These are phyloP conservation scores for Orbilia blumenaviensis DNA, from an alignment of 2,329 filamentous ascomycete genomes.

Conservation along the genomic window DNA sequence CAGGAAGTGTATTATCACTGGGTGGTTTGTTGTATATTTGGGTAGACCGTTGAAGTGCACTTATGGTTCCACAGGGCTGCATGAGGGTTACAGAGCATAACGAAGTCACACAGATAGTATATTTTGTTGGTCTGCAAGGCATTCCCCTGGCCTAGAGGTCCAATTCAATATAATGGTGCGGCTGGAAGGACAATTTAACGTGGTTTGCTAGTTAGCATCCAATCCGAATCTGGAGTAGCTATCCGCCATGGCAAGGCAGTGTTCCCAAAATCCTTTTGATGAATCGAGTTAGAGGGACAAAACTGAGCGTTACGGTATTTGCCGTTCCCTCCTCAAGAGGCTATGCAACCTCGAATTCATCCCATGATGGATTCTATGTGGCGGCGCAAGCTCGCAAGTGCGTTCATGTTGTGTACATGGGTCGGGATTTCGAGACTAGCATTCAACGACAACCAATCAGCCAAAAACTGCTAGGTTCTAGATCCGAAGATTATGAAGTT, in stretches of 20 bases:
- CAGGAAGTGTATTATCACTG: not conserved
- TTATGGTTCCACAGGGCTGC: not conserved
- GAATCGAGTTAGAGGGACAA: not conserved
- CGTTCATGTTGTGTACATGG: too few relatives aligned
- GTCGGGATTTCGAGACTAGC: too few relatives aligned
- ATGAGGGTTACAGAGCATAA: not conserved
- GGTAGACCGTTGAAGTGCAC: not conserved
- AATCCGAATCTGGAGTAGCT: slow-evolving; percentile 13
- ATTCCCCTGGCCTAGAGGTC: not conserved
- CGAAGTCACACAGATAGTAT: not conserved
- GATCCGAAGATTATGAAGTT: not conserved
- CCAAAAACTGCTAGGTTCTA: too few relatives aligned
- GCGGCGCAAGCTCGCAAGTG: not conserved
- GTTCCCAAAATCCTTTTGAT: not conserved
- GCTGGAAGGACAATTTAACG: not conserved
- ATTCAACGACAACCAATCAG: not conserved
- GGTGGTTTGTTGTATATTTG: not conserved
- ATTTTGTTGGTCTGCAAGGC: not conserved
- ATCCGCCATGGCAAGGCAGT: not conserved
- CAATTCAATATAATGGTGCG: not conserved
- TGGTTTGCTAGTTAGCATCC: not conserved
- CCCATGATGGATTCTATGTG: not conserved
- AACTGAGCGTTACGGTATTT: not conserved
- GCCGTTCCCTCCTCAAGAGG: not conserved
- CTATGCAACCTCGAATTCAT: not conserved